Percentiles rank a stretch among this genome's conserved stretches.
These are phyloP conservation scores for Mimosa pudica DNA, from an alignment of 306 rosid genomes.

Conservation along the genomic window DNA sequence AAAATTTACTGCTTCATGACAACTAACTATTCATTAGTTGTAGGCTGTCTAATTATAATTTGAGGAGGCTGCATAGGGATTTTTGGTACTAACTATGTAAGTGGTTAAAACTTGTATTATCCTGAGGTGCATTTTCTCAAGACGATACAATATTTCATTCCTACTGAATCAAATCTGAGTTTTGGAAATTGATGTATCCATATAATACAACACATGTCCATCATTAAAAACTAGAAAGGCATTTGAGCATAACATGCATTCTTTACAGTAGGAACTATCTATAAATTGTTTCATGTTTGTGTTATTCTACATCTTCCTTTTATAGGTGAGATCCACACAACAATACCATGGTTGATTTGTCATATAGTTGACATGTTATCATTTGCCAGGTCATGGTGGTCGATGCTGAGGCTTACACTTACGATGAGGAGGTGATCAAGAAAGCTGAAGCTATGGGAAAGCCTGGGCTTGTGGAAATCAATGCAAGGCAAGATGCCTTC, in stretches of 20 bases:
- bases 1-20: no score
- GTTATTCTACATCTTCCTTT: background rate
- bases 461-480: conserved; percentile 86
- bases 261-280: background rate
- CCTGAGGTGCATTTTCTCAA: background rate
- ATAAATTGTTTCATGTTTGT: background rate
- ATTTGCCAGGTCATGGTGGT: conserved; percentile 60
- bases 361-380: background rate
- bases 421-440: conserved; percentile 92
- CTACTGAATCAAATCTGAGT: conserved; percentile 12
- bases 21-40: no score
- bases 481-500: conserved; percentile 85
- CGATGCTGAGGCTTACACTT: conserved; percentile 87
- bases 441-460: conserved; percentile 97
- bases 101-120: conserved; percentile 9
- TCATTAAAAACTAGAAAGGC: background rate
- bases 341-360: background rate
- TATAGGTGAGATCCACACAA: background rate
- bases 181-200: conserved; percentile 17
- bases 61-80: background rate
- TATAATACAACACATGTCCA: background rate
- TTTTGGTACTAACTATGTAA: background rate
- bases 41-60: background rate
- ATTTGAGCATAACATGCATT: background rate
- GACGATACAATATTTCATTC: background rate